phyloP scores from a whole-genome alignment of 2,329 filamentous ascomycete genomes.

The Fusarium liriodendri region DNA sequence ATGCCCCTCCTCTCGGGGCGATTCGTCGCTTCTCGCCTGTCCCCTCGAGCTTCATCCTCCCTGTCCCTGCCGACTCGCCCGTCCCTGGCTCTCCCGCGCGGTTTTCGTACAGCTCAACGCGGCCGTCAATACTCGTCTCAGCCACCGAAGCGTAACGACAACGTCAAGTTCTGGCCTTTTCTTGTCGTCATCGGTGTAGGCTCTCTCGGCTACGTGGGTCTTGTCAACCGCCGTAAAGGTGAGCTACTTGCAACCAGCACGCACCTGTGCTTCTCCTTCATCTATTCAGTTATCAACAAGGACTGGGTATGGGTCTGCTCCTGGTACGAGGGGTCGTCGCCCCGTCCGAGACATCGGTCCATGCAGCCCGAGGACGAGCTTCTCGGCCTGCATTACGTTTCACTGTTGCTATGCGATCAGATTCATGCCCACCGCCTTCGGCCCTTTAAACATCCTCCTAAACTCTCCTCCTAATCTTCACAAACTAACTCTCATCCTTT shows the following conservation, averaged over 20 bases:
- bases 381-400: conserved; percentile 7
- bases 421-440: conserved; percentile 6
- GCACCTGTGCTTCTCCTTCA: background rate
- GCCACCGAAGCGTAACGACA: conserved; percentile 50
- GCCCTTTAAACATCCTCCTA: background rate
- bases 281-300: background rate
- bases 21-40: conserved; percentile 38
- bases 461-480: background rate
- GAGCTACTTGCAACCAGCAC: background rate
- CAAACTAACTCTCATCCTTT: conserved; percentile 1
- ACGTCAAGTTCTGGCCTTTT: conserved; percentile 70
- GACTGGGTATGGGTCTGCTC: background rate
- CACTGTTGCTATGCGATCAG: conserved; percentile 3
- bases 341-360: conserved; percentile 17
- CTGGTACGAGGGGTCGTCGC: conserved; percentile 3
- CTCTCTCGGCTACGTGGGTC: conserved; percentile 60
- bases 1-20: conserved; percentile 44
- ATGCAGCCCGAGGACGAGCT: conserved; percentile 19
- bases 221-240: conserved; percentile 64
- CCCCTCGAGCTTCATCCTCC: conserved; percentile 26
- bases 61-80: background rate
- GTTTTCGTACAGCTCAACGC: conserved; percentile 31
- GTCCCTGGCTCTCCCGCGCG: conserved; percentile 19
- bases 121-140: conserved; percentile 57
- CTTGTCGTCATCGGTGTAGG: conserved; percentile 61